These are phyloP conservation scores for Barnettozyma sucrosica DNA, from an alignment of 805 yeast genomes.

Conservation along the genomic window DNA sequence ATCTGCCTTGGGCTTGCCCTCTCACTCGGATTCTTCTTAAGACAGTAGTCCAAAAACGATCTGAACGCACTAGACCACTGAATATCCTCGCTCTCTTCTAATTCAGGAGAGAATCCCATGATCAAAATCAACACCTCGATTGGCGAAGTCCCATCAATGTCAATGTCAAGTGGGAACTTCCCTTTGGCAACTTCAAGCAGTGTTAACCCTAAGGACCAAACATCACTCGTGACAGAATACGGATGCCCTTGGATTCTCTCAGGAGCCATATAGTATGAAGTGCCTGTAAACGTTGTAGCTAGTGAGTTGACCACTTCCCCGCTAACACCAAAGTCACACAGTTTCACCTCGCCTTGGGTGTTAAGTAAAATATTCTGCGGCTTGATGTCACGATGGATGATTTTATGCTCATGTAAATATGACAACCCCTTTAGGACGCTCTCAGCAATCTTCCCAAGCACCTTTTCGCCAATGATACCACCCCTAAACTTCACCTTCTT, in stretches of 20 bases:
- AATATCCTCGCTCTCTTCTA: slow-evolving; percentile 73
- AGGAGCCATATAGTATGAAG: slow-evolving; percentile 98
- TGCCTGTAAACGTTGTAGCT: slow-evolving; percentile 96
- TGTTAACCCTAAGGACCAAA: slow-evolving; percentile 94
- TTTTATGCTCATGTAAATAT: slow-evolving; percentile 79
- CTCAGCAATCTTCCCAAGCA: slow-evolving; percentile 84
- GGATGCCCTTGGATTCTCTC: slow-evolving; percentile 95
- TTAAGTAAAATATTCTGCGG: slow-evolving; percentile 89
- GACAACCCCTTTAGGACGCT: slow-evolving; percentile 80
- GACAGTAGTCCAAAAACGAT: slow-evolving; percentile 73
- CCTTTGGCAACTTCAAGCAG: slow-evolving; percentile 90
- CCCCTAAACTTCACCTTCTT: slow-evolving; percentile 65
- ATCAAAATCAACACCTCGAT: slow-evolving; percentile 81
- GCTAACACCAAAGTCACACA: slow-evolving; percentile 96
- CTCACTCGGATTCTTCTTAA: slow-evolving; percentile 70
- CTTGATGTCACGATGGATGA: slow-evolving; percentile 93
- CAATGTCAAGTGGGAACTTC: slow-evolving; percentile 64
- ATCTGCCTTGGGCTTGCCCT: slow-evolving; percentile 93
- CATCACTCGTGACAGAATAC: slow-evolving; percentile 90
- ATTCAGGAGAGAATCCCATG: slow-evolving; percentile 73
- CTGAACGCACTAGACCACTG: slow-evolving; percentile 80
- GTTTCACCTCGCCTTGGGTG: slow-evolving; percentile 71
- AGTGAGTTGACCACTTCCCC: slow-evolving; percentile 94
- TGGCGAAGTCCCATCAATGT: slow-evolving; percentile 52
- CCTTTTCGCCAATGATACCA: slow-evolving; percentile 89